Conservation (phyloP, 371 early-diverging fungal species). For the Mucor plumbeus region DNA sequence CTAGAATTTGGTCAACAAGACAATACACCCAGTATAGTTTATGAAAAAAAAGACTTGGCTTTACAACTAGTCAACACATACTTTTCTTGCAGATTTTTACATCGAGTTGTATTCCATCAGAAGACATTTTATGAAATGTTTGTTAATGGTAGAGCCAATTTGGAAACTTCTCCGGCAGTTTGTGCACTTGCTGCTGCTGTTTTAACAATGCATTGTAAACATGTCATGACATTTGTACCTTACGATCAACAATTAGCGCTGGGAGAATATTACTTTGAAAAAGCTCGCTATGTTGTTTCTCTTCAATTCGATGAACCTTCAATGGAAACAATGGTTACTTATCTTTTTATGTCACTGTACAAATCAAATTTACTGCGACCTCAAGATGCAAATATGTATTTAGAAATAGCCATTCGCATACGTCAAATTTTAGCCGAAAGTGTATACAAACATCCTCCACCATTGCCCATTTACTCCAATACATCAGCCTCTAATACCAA, state of each 20-base stretch:
- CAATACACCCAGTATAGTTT: not conserved
- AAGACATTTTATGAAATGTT: conserved; percentile 40
- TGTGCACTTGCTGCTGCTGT: conserved; percentile 41
- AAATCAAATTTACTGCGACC: conserved; percentile 42
- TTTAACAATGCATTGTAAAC: conserved; percentile 42
- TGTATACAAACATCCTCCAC: conserved; percentile 7
- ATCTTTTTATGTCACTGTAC: conserved; percentile 35
- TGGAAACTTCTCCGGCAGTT: conserved; percentile 38
- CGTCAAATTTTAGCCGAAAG: conserved; percentile 32
- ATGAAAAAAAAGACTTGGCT: conserved; percentile 10
- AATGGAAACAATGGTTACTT: conserved; percentile 38
- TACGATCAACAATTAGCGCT: conserved; percentile 28
- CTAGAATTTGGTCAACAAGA: not conserved
- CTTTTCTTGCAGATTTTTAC: conserved; percentile 42
- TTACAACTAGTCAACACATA: conserved; percentile 35
- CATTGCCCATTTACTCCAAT: not conserved
- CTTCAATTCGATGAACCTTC: conserved; percentile 37
- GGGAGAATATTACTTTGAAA: conserved; percentile 30
- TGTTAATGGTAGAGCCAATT: conserved; percentile 28
- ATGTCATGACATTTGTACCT: conserved; percentile 27
- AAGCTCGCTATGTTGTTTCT: conserved; percentile 28
- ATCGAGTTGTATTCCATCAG: conserved; percentile 36
- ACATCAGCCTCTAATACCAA: not conserved
- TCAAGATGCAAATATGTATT: conserved; percentile 36
- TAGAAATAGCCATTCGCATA: conserved; percentile 42